phyloP scores from a whole-genome alignment of 1,139 yeast genomes.

The Saccharomyces hybrid region DNA sequence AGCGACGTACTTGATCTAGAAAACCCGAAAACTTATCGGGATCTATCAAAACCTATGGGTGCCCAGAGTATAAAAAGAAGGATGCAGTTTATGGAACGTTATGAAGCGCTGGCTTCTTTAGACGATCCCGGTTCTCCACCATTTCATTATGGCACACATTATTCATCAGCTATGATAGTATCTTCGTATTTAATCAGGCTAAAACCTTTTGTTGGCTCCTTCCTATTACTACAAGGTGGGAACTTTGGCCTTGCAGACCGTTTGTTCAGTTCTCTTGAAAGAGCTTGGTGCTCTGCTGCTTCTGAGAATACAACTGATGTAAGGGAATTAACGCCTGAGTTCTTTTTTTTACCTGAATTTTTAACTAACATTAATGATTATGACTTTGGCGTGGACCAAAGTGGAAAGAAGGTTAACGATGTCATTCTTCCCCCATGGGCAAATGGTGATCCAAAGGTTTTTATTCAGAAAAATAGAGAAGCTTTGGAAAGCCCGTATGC shows the following conservation, averaged over 20 bases:
- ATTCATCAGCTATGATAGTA: constrained; percentile 88
- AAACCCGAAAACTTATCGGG: constrained; percentile 57
- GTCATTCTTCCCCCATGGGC: constrained; percentile 81
- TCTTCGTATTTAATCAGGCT: constrained; percentile 67
- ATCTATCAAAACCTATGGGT: constrained; percentile 82
- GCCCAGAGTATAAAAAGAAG: constrained; percentile 62
- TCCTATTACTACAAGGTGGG: constrained; percentile 72
- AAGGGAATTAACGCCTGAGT: constrained; percentile 77
- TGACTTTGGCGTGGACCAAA: constrained; percentile 62
- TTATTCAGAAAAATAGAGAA: constrained; percentile 65
- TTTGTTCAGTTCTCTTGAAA: constrained; percentile 58
- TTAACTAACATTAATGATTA: constrained; percentile 54
- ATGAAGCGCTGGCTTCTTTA: constrained; percentile 54
- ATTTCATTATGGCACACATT: constrained; percentile 87
- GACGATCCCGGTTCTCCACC: constrained; percentile 52
- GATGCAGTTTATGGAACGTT: constrained; percentile 57
- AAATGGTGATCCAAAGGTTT: constrained; percentile 59
- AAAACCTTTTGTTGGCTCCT: constrained; percentile 74
- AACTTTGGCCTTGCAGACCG: constrained; percentile 83
- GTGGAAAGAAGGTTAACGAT: constrained; percentile 50
- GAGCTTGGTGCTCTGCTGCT: constrained; percentile 76
- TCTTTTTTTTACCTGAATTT: constrained; percentile 72
- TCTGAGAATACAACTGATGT: constrained; percentile 78
- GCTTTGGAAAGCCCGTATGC: constrained; percentile 79
- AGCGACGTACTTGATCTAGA: constrained; percentile 56